Evolutionary conservation across 768 basidiomycete genomes (phyloP).

Genomic region (Leccinum fibrillosum): DNA sequence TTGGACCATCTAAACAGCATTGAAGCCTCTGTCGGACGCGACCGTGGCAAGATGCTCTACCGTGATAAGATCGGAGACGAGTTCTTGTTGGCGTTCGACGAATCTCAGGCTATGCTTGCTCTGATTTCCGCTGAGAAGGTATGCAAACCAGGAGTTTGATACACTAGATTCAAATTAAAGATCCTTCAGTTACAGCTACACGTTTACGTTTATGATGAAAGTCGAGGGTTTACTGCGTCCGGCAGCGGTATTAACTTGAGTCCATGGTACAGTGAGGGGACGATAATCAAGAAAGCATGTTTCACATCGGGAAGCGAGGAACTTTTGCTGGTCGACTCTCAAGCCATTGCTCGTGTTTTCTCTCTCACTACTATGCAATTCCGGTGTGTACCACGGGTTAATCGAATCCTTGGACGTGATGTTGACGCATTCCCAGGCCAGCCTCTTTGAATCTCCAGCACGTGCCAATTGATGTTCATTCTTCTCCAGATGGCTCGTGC

Average conservation of each 20-base stretch:
- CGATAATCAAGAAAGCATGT: slow-evolving; percentile 35
- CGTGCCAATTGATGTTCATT: slow-evolving; percentile 34
- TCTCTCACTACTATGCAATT: slow-evolving; percentile 55
- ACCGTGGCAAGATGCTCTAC: slow-evolving; percentile 34
- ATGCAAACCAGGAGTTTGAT: not conserved
- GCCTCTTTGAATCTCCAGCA: slow-evolving; percentile 40
- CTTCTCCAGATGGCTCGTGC: slow-evolving; percentile 57
- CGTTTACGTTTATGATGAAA: slow-evolving; percentile 48
- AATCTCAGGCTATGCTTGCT: slow-evolving; percentile 46
- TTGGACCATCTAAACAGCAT: slow-evolving; percentile 35
- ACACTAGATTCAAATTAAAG: not conserved
- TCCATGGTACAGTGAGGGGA: slow-evolving; percentile 43
- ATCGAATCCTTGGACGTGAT: not conserved
- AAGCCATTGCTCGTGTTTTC: slow-evolving; percentile 44
- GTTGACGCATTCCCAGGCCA: slow-evolving; percentile 32
- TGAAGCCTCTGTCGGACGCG: slow-evolving; percentile 31
- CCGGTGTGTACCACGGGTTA: slow-evolving; percentile 33
- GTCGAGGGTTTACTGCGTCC: slow-evolving; percentile 39
- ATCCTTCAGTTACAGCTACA: slow-evolving; percentile 36
- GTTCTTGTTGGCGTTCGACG: slow-evolving; percentile 49
- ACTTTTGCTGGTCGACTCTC: slow-evolving; percentile 46
- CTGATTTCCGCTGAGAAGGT: slow-evolving; percentile 46
- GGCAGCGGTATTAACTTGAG: slow-evolving; percentile 42
- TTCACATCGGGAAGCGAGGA: slow-evolving; percentile 55
- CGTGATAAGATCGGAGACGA: slow-evolving; percentile 47